Conservation (phyloP, 306 rosid genomes). For the Malus asiatica region DNA sequence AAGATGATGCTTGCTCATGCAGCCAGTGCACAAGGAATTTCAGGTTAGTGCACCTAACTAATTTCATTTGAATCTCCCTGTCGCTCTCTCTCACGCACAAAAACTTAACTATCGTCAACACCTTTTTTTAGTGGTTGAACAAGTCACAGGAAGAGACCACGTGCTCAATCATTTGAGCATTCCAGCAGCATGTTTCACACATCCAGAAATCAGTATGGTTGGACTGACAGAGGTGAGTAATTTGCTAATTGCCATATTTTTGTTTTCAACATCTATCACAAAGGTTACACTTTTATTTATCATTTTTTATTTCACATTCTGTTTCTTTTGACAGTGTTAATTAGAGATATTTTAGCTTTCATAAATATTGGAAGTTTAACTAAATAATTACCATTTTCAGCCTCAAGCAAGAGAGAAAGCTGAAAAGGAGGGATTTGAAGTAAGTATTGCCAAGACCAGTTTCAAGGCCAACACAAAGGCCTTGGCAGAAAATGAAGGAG, state of each 20-base stretch:
- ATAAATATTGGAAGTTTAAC: conserved; percentile 8
- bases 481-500: conserved; percentile 97
- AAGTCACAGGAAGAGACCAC: conserved; percentile 86
- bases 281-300: neutral
- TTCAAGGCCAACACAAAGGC: conserved; percentile 99
- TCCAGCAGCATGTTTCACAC: conserved; percentile 97
- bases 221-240: conserved; percentile 74
- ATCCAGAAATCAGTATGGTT: conserved; percentile 96
- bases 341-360: neutral
- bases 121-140: conserved; percentile 72
- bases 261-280: neutral
- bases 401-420: conserved; percentile 96
- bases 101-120: neutral
- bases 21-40: conserved; percentile 97
- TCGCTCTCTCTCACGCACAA: neutral
- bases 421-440: conserved; percentile 79
- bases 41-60: conserved; percentile 36
- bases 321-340: neutral
- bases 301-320: neutral
- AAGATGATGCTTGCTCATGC: conserved; percentile 99
- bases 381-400: conserved; percentile 35
- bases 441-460: conserved; percentile 85
- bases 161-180: conserved; percentile 91
- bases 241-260: neutral
- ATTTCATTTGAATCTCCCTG: neutral